phyloP scores from a whole-genome alignment of 2,329 filamentous ascomycete species.

The Neofusicoccum parvum region DNA sequence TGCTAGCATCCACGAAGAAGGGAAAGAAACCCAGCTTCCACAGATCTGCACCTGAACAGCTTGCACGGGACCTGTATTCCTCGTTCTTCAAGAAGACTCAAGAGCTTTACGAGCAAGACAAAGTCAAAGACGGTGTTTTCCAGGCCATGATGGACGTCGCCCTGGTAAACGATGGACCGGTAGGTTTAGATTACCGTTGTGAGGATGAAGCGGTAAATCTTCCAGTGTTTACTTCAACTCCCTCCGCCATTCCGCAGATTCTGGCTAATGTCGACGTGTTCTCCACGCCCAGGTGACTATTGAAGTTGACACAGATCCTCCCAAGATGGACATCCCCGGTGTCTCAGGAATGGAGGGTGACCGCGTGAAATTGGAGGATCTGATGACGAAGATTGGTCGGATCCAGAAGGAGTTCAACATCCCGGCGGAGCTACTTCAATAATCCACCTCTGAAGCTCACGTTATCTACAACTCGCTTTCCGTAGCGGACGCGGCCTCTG shows the following conservation, averaged over 20 bases:
- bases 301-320: slow-evolving; percentile 51
- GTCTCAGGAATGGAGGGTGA: slow-evolving; percentile 8
- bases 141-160: slow-evolving; percentile 99
- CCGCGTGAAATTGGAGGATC: slow-evolving; percentile 22
- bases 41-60: slow-evolving; percentile 75
- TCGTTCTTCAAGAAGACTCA: slow-evolving; percentile 78
- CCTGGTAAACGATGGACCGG: slow-evolving; percentile 81
- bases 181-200: slow-evolving; percentile 63
- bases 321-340: slow-evolving; percentile 38
- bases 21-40: slow-evolving; percentile 96
- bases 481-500: no score
- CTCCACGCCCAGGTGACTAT: slow-evolving; percentile 47
- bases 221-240: slow-evolving; percentile 25
- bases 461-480: background rate
- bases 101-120: slow-evolving; percentile 69
- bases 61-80: slow-evolving; percentile 81
- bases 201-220: slow-evolving; percentile 58
- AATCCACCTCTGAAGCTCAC: background rate
- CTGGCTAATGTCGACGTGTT: background rate
- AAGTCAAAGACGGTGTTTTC: slow-evolving; percentile 93
- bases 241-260: background rate
- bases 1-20: slow-evolving; percentile 91
- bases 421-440: slow-evolving; percentile 34
- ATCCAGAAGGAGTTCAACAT: slow-evolving; percentile 38
- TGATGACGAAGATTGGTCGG: slow-evolving; percentile 31